phyloP scores from a whole-genome alignment of 225 moss, liverwort and hornwort genomes.

The Polytrichum formosum region DNA sequence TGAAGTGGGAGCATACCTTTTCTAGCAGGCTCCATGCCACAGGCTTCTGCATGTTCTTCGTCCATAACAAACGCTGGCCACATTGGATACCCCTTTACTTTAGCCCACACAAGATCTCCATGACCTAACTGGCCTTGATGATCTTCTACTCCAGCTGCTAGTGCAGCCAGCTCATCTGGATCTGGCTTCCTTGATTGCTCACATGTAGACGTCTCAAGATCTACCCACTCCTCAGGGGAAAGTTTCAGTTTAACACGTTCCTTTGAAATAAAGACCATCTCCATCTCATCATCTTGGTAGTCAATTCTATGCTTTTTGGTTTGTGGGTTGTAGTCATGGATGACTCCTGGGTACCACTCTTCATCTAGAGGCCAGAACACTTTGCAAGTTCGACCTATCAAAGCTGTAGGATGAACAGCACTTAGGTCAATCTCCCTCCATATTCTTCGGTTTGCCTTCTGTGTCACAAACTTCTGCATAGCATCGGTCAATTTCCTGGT shows the following conservation, averaged over 20 bases:
- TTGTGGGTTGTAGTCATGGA: slow-evolving; percentile 79
- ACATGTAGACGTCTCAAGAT: slow-evolving; percentile 72
- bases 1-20: slow-evolving; percentile 79
- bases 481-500: slow-evolving; percentile 92
- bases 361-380: slow-evolving; percentile 92
- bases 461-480: slow-evolving; percentile 87
- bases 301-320: slow-evolving; percentile 84
- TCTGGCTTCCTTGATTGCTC: slow-evolving; percentile 56
- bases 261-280: slow-evolving; percentile 71
- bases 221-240: slow-evolving; percentile 83
- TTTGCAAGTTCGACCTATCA: slow-evolving; percentile 95
- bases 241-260: slow-evolving; percentile 91
- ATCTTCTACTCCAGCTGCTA: slow-evolving; percentile 55
- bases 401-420: slow-evolving; percentile 75
- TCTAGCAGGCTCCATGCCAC: slow-evolving; percentile 79
- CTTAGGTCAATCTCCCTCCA: slow-evolving; percentile 97
- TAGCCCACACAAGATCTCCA: slow-evolving; percentile 96
- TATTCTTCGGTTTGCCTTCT: slow-evolving; percentile 74
- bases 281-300: slow-evolving; percentile 93
- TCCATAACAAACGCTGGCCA: slow-evolving; percentile 99
- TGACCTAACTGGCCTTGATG: slow-evolving; percentile 63
- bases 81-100: slow-evolving; percentile 98
- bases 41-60: slow-evolving; percentile 77
- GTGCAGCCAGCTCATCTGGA: slow-evolving; percentile 49
- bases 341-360: slow-evolving; percentile 97